phyloP scores from a whole-genome alignment of 352 stramenopile species.

The Globisporangium solare region DNA sequence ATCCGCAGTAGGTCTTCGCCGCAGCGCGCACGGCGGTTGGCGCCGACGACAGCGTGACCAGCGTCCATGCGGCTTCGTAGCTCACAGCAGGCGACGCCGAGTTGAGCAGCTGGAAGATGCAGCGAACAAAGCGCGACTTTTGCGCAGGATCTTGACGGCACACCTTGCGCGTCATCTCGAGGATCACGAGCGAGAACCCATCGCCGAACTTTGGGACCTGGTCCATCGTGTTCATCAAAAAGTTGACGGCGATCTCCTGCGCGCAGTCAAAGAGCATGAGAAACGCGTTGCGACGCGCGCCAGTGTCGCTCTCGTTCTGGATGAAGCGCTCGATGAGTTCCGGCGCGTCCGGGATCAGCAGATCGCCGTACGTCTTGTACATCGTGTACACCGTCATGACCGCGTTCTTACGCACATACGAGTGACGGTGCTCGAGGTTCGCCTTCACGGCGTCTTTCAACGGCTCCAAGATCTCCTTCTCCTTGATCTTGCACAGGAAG shows the following conservation, averaged over 20 bases:
- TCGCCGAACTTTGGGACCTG: conserved; percentile 94
- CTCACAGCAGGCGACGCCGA: conserved; percentile 88
- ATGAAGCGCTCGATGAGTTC: conserved; percentile 97
- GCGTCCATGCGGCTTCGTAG: conserved; percentile 99
- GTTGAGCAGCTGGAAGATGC: conserved; percentile 98
- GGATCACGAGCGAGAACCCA: conserved; percentile 98
- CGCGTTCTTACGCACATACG: conserved; percentile 99
- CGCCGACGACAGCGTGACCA: conserved; percentile 97
- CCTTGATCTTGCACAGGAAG: conserved; percentile 99
- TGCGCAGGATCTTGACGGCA: conserved; percentile 97
- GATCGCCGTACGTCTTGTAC: conserved; percentile 93
- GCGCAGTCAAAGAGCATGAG: conserved; percentile 99
- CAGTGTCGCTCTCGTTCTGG: conserved; percentile 92
- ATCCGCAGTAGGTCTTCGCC: conserved; percentile 95
- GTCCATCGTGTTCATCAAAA: conserved; percentile 96
- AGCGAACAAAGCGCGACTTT: conserved; percentile 98
- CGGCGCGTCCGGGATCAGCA: conserved; percentile 96
- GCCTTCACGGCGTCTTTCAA: conserved; percentile 92
- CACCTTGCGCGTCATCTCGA: conserved; percentile 98
- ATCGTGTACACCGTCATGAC: conserved; percentile 98
- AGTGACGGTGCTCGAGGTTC: conserved; percentile 98
- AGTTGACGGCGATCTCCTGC: conserved; percentile 97
- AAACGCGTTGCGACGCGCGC: conserved; percentile 96
- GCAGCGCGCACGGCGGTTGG: conserved; percentile 97
- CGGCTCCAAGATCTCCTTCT: conserved; percentile 93